These are phyloP conservation scores for Aureobasidium vineae DNA, from an alignment of 2,329 filamentous ascomycete species.

Conservation along the genomic window DNA sequence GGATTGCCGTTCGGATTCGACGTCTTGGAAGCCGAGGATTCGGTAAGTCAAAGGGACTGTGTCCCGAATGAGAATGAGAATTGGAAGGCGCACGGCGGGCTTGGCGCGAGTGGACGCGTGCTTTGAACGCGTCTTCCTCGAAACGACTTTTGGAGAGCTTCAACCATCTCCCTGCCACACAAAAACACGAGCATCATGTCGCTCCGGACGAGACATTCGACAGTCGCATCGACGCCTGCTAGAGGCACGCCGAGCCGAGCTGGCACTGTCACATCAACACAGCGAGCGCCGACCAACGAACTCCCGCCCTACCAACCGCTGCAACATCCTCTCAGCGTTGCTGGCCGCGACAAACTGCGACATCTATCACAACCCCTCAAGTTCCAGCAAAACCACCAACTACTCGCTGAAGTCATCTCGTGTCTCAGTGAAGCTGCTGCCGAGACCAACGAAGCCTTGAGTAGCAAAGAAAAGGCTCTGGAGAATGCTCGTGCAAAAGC, in stretches of 20 bases:
- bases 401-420: slow-evolving; percentile 49
- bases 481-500: slow-evolving; percentile 33
- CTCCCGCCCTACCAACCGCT: slow-evolving; percentile 56
- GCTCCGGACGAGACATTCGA: slow-evolving; percentile 29
- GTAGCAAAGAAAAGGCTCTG: slow-evolving; percentile 35
- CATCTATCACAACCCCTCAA: slow-evolving; percentile 45
- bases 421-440: slow-evolving; percentile 52
- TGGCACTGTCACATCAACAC: slow-evolving; percentile 21
- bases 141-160: not conserved
- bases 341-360: slow-evolving; percentile 49
- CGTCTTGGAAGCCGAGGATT: too few species aligned
- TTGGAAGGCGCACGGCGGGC: not conserved
- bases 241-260: slow-evolving; percentile 13
- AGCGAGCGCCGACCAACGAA: slow-evolving; percentile 20
- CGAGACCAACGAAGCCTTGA: slow-evolving; percentile 57
- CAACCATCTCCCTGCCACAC: not conserved
- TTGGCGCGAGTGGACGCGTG: not conserved
- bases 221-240: slow-evolving; percentile 19
- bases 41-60: too few species aligned
- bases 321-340: slow-evolving; percentile 50
- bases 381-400: slow-evolving; percentile 48
- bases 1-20: too few species aligned
- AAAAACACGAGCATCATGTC: slow-evolving; percentile 21
- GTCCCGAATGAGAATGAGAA: not conserved
- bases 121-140: slow-evolving; percentile 22